Conservation (phyloP, 208 protist species). For the Leishmania arabica region DNA sequence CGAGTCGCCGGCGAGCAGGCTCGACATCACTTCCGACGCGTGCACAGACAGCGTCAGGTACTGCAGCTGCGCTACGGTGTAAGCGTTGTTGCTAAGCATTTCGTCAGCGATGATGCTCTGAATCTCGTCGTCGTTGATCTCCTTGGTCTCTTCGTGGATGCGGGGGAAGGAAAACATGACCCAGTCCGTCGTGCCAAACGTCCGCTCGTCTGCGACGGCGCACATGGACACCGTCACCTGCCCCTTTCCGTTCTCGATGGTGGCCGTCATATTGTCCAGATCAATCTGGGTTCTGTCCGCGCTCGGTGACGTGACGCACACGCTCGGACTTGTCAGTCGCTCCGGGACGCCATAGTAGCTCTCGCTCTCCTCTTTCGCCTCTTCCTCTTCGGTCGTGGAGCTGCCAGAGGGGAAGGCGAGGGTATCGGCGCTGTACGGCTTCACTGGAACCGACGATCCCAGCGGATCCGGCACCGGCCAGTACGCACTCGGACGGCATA, state of each 20-base stretch:
- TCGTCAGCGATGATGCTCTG: slow-evolving; percentile 32
- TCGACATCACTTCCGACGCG: slow-evolving; percentile 38
- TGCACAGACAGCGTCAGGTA: slow-evolving; percentile 76
- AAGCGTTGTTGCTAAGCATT: slow-evolving; percentile 25
- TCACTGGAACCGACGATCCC: slow-evolving; percentile 65
- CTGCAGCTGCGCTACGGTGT: slow-evolving; percentile 56
- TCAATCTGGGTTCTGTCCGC: not conserved
- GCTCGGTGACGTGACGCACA: slow-evolving; percentile 15
- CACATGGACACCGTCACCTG: slow-evolving; percentile 49
- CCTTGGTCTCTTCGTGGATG: slow-evolving; percentile 37
- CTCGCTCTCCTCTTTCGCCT: slow-evolving; percentile 9
- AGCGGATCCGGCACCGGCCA: slow-evolving; percentile 81
- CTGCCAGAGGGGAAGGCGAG: slow-evolving; percentile 21
- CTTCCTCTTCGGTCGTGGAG: slow-evolving; percentile 6
- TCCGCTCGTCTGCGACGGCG: slow-evolving; percentile 49
- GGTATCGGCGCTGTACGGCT: slow-evolving; percentile 44
- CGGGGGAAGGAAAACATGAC: slow-evolving; percentile 65
- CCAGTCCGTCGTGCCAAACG: slow-evolving; percentile 85
- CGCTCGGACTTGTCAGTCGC: slow-evolving; percentile 9
- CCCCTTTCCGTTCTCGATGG: slow-evolving; percentile 9
- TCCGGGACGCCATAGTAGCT: slow-evolving; percentile 39
- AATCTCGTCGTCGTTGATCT: slow-evolving; percentile 26
- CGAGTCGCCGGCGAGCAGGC: slow-evolving; percentile 2
- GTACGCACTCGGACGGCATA: slow-evolving; percentile 76
- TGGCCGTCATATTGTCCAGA: slow-evolving; percentile 25